Evolutionary conservation across 805 yeast species (phyloP).

Genomic region (Candida piceae): DNA sequence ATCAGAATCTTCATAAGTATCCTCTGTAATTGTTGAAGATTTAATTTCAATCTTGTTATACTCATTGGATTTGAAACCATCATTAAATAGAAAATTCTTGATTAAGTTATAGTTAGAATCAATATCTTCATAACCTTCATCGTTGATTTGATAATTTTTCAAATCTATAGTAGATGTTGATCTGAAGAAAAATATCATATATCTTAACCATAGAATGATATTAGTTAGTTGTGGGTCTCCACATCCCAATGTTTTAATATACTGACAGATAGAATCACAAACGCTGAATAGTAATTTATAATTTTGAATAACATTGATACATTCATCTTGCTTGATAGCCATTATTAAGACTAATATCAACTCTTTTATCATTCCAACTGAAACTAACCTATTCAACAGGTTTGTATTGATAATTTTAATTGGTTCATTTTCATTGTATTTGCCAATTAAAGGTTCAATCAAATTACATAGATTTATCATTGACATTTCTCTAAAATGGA

Average conservation of each 20-base stretch:
- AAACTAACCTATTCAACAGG: conserved; percentile 16
- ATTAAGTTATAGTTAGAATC: conserved; percentile 26
- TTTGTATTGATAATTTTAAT: conserved; percentile 7
- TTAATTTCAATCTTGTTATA: conserved; percentile 24
- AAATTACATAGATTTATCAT: conserved; percentile 16
- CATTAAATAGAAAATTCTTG: conserved; percentile 21
- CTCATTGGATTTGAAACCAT: conserved; percentile 21
- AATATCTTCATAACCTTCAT: conserved; percentile 40
- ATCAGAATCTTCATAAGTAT: conserved; percentile 1
- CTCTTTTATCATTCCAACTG: conserved; percentile 22
- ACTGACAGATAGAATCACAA: conserved; percentile 19
- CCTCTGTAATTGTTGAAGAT: conserved; percentile 2
- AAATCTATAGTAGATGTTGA: conserved; percentile 47
- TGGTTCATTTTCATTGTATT: conserved; percentile 7
- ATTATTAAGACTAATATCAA: conserved; percentile 22
- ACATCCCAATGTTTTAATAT: conserved; percentile 6
- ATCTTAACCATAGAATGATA: conserved; percentile 28
- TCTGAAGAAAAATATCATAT: conserved; percentile 34
- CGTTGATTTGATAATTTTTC: conserved; percentile 40
- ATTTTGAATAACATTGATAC: conserved; percentile 23
- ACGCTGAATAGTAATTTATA: conserved; percentile 22
- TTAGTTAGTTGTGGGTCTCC: conserved; percentile 18
- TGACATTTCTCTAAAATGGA: conserved; percentile 24
- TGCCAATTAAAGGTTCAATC: conserved; percentile 14
- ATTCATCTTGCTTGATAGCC: conserved; percentile 28